Conservation (phyloP, 177 flowering plant species). For the Tripterygium wilfordii region DNA sequence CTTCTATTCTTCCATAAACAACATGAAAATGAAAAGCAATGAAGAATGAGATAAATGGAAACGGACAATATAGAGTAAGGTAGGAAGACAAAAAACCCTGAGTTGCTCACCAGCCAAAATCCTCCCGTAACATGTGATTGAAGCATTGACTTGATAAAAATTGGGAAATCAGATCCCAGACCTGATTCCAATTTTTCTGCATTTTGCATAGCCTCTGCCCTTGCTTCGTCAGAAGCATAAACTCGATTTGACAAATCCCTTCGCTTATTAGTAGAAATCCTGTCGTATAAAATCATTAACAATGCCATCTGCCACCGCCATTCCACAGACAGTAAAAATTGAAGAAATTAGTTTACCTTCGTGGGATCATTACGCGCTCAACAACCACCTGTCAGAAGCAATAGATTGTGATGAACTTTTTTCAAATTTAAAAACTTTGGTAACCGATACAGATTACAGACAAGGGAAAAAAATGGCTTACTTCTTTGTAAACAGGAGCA, state of each 20-base stretch:
- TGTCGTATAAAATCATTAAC: background rate
- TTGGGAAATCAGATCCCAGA: conserved; percentile 41
- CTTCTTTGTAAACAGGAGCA: conserved; percentile 39
- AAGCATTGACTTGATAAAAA: conserved; percentile 63
- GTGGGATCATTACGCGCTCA: conserved; percentile 15
- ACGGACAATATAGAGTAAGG: too few species aligned
- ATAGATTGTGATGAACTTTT: background rate
- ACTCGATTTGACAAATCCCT: conserved; percentile 36
- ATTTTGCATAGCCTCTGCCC: conserved; percentile 34
- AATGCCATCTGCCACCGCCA: background rate
- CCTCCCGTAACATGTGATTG: conserved; percentile 70
- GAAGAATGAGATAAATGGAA: too few species aligned
- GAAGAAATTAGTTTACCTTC: conserved; percentile 18
- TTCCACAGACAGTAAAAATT: background rate
- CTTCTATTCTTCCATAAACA: too few species aligned
- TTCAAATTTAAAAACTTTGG: background rate
- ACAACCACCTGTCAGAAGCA: conserved; percentile 14
- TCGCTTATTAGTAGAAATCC: conserved; percentile 20
- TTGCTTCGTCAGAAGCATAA: conserved; percentile 57
- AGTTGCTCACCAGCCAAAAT: conserved; percentile 61
- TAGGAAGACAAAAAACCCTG: too few species aligned
- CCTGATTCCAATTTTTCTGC: conserved; percentile 42
- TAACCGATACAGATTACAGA: background rate
- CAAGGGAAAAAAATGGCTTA: conserved; percentile 4
- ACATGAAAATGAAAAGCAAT: background rate